Evolutionary conservation across 768 basidiomycete genomes (phyloP), one percentile per base, ranked within the genome.

Genomic region (Termitomyces sp.): DNA sequence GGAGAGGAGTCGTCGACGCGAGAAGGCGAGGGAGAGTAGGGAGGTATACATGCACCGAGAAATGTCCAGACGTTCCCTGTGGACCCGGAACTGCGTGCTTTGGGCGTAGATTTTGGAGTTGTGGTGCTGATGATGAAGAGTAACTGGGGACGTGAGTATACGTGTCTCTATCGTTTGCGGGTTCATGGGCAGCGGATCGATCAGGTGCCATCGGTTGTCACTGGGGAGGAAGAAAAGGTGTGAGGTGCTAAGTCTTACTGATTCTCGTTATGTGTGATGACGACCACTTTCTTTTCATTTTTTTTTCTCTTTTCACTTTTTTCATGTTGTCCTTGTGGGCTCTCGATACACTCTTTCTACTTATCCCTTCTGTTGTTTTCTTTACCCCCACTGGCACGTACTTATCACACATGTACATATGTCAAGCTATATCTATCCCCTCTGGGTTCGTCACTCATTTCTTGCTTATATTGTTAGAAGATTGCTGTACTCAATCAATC

Each of bases 141-240:
- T 66, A 98, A 98, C 67, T 98, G 94, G 87, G 96, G 95, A 42
- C 76, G 78, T 6, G 84, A 87, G 56, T 91, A 81, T 67, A 97
- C 95, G 0, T 98, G 96, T 70, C 70, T 98, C 40, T 98, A 94
- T 70, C 84, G 91, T 44, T 74, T 93, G 72, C 81, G 91, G 43
- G 88, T 91, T 31, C 90, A 92, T 64, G 91, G 91, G 15, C 73
- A 81, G 62, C 75, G 68, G 54, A 64, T 84, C 51, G 78, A 70
- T 11, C 78, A 74, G 52, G 62, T 67, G 6, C 61, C 68, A 19
- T 15, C 14, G 6, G 11, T n/a, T 40, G 74, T 77, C 5, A 68
- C 66, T 50, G 60, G 71, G 40, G 66, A 64, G 43, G 72, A 72
- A 50, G 59, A 41, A 26, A 38, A 54, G 51, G 59, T 42, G 51